Percentiles rank a stretch among this genome's conserved stretches.
Evolutionary conservation across 331 rosid species (phyloP).

Genomic region (Rosa hybrid): DNA sequence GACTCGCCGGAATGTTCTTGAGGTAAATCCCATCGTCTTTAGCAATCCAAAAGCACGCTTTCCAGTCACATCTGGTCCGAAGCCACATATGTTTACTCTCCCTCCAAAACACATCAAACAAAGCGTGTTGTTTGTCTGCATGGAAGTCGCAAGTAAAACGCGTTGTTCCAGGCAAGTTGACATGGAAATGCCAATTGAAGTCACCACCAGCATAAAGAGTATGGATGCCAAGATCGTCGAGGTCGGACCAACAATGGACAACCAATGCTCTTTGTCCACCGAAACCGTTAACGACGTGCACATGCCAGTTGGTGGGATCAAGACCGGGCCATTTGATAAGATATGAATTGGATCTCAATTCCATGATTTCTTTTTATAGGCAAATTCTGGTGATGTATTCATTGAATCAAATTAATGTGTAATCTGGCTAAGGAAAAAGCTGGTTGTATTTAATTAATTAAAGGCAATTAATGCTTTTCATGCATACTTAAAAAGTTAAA

Average conservation of each 20-base stretch:
- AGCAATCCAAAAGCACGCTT: slow-evolving; percentile 24
- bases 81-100: neutral
- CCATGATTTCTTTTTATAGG: neutral
- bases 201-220: slow-evolving; percentile 19
- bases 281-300: slow-evolving; percentile 36
- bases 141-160: slow-evolving; percentile 38
- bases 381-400: neutral
- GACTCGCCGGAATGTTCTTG: neutral
- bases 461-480: too few species aligned
- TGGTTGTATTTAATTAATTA: too few species aligned
- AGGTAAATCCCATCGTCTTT: slow-evolving; percentile 31
- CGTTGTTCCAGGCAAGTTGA: slow-evolving; percentile 35
- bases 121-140: slow-evolving; percentile 3
- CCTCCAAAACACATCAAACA: slow-evolving; percentile 21
- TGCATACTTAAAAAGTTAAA: neutral
- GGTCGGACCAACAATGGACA: slow-evolving; percentile 33
- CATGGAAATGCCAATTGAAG: slow-evolving; percentile 41
- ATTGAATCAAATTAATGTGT: neutral
- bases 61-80: slow-evolving; percentile 14
- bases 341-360: neutral
- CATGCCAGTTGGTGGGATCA: slow-evolving; percentile 26
- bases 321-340: neutral
- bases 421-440: neutral
- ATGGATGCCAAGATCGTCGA: slow-evolving; percentile 16
- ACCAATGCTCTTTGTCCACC: slow-evolving; percentile 4